Evolutionary conservation across 192 early-diverging fungal genomes (phyloP), one percentile per base, ranked within the genome.

Genomic region (Coemansia aciculifera): DNA sequence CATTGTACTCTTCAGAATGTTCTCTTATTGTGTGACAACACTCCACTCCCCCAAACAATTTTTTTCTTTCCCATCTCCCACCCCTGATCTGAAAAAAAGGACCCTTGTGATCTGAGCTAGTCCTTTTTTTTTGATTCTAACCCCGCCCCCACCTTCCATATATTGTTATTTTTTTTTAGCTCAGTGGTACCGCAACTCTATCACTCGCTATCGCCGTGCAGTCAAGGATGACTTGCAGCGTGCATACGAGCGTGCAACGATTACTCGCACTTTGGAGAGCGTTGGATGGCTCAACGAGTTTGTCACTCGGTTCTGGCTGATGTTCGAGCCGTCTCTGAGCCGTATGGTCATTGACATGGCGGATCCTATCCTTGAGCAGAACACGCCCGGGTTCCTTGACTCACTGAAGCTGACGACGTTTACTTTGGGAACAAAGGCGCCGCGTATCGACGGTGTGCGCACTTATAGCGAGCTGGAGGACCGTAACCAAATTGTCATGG

Each of bases 231-330:
- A 93, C 66, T 78, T 91, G 40, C 75, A 82, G 46, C 87, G 90
- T 19, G 90, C 90, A 56, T 74, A 90, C 59, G 74, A 86, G 69
- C 68, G 79, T 31, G 59, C 66, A 5, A 74, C 74, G 10, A 69
- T 89, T 13, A 86, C 80, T 8, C 70, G 73, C 7, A 83, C 81
- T 19, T 74, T 86, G 43, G 88, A 89, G 72, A 83, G 90, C 43
- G 92, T 90, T 13, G 94, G 94, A 49, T 98, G 95, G 95, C 83
- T 98, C 46, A 98, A 98, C 75, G 87, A 88, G 82, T 94, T 94
- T 79, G 74, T 93, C 61, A 84, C 85, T 27, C 85, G 89, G 52
- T 96, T 94, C 81, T 98, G 95, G 95, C 76, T 91, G 17, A 93
- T 90, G 63, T 95, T 91, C 64, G 95, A 98, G 78, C 94, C 94